phyloP scores from a whole-genome alignment of 441 rosid genomes.

The Flueggea neowawraea region DNA sequence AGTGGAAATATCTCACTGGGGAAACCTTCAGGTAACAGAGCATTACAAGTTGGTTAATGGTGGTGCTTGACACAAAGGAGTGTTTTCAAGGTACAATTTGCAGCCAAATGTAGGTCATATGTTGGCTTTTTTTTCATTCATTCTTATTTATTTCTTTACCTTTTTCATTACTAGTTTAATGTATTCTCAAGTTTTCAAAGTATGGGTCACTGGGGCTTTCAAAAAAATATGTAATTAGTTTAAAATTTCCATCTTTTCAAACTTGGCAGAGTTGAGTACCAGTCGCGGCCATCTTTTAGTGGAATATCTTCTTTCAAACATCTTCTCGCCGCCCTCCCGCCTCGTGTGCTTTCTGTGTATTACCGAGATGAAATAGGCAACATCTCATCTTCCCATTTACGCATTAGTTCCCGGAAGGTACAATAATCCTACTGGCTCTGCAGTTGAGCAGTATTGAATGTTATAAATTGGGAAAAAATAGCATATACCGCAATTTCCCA shows the following conservation, averaged over 20 bases:
- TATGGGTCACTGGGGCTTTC: too few species aligned
- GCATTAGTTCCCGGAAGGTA: constrained; percentile 74
- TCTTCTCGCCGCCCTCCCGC: constrained; percentile 87
- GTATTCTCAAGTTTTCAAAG: too few species aligned
- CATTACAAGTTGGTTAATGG: constrained; percentile 81
- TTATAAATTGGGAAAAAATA: constrained; percentile 1
- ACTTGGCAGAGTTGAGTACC: constrained; percentile 94
- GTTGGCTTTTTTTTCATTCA: not conserved
- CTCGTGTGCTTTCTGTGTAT: constrained; percentile 93
- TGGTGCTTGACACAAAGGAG: constrained; percentile 94
- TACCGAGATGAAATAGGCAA: constrained; percentile 97
- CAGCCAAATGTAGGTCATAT: constrained; percentile 3
- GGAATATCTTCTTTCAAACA: constrained; percentile 79
- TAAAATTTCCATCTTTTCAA: constrained; percentile 10
- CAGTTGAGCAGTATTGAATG: constrained; percentile 1
- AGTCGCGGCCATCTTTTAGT: constrained; percentile 53
- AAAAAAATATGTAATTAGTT: too few species aligned
- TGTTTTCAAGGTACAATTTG: constrained; percentile 76
- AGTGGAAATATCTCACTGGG: constrained; percentile 99
- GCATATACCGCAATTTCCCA: constrained; percentile 7
- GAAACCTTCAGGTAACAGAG: constrained; percentile 91
- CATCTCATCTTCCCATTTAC: constrained; percentile 92
- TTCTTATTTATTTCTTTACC: not conserved
- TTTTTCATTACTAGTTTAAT: too few species aligned
- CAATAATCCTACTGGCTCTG: not conserved